These are phyloP conservation scores for Coemansia sp. DNA, from an alignment of 192 early-diverging fungal genomes.

Conservation along the genomic window DNA sequence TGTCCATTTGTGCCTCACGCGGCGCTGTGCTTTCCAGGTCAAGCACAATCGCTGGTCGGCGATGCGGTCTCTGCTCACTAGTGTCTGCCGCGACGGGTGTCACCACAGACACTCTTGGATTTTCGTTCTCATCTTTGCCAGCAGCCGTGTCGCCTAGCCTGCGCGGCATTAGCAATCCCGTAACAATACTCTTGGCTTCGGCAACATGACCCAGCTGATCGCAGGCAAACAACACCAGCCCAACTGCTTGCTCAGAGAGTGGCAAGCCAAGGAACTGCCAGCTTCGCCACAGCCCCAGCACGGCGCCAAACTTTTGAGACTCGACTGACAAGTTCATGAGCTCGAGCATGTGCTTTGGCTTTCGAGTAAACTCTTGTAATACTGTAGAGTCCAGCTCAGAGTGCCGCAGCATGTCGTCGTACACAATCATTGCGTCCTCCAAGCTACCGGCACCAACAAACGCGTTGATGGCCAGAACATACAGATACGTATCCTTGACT, in stretches of 20 bases:
- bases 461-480: constrained; percentile 25
- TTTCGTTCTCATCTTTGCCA: not conserved
- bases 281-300: constrained; percentile 27
- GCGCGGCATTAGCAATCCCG: constrained; percentile 12
- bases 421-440: constrained; percentile 32
- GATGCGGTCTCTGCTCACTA: not conserved
- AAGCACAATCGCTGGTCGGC: no score
- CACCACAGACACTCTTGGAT: no score
- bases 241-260: constrained; percentile 5
- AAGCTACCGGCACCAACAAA: constrained; percentile 18
- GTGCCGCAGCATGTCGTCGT: constrained; percentile 31
- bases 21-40: not conserved
- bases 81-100: not conserved
- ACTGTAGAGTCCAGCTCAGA: constrained; percentile 13
- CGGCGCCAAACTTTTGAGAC: constrained; percentile 16
- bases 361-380: constrained; percentile 2
- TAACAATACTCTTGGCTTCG: constrained; percentile 19
- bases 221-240: constrained; percentile 32
- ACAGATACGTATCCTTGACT: constrained; percentile 28
- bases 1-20: not conserved
- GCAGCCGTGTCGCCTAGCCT: not conserved
- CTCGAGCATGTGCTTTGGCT: constrained; percentile 10
- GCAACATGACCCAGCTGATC: constrained; percentile 33
- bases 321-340: constrained; percentile 19
- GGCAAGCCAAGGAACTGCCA: constrained; percentile 20